Percentiles rank a stretch among this genome's conserved stretches.
These are phyloP conservation scores for Globisporangium uncinulatum DNA, from an alignment of 352 stramenopile species.

Conservation along the genomic window DNA sequence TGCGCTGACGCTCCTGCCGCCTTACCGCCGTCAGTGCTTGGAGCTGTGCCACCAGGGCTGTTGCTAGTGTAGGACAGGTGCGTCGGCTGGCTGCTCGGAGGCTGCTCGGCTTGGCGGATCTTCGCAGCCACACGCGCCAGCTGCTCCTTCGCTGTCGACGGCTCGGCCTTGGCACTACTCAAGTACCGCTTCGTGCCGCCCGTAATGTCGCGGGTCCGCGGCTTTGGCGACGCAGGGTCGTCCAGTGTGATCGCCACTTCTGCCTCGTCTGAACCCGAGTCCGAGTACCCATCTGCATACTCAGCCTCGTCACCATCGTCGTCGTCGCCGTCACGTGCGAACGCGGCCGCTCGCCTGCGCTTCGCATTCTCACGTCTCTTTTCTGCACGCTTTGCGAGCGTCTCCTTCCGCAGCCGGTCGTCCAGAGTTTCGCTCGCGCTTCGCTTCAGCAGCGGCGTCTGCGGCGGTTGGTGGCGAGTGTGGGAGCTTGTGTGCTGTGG, in stretches of 20 bases:
- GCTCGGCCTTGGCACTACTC: not conserved
- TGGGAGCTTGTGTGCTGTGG: not conserved
- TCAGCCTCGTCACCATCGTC: conserved; percentile 21
- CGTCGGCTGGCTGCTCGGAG: conserved; percentile 1
- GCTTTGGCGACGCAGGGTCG: conserved; percentile 3
- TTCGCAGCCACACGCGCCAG: conserved; percentile 23
- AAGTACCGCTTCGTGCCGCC: conserved; percentile 12
- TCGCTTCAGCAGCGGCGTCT: conserved; percentile 6
- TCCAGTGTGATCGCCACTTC: conserved; percentile 25
- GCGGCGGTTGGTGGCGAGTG: not conserved
- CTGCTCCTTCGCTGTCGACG: conserved; percentile 18
- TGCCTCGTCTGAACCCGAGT: conserved; percentile 33
- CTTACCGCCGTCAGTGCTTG: not conserved
- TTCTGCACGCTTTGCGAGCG: conserved; percentile 6
- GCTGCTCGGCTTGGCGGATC: conserved; percentile 23
- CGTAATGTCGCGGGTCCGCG: conserved; percentile 16
- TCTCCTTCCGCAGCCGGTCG: conserved; percentile 28
- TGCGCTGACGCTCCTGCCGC: conserved; percentile 21
- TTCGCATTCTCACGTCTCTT: conserved; percentile 9
- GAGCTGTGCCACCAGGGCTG: not conserved
- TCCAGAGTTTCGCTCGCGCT: conserved; percentile 36
- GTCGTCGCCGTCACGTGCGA: conserved; percentile 21
- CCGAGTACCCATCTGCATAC: conserved; percentile 24
- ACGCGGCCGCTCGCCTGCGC: conserved; percentile 16
- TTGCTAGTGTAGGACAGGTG: conserved; percentile 14